Conservation (phyloP, 441 rosid genomes). For the Kokia cookei region DNA sequence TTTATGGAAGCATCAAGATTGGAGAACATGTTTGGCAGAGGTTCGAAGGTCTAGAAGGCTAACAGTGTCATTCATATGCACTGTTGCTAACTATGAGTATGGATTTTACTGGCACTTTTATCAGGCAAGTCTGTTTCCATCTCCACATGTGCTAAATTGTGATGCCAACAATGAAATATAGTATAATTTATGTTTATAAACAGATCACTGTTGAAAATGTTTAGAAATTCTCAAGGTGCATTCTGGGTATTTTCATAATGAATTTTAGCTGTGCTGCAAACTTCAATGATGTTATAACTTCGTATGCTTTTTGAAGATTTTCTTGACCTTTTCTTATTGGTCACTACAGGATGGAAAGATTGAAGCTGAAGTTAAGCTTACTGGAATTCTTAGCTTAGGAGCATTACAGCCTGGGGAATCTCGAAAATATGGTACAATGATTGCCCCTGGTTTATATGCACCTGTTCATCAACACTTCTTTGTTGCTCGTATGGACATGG, state of each 20-base stretch:
- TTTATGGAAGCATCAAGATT: constrained; percentile 56
- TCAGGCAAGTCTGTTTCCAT: constrained; percentile 29
- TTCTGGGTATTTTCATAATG: background rate
- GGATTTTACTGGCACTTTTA: constrained; percentile 54
- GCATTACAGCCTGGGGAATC: constrained; percentile 41
- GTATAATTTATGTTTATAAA: background rate
- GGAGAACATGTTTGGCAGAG: constrained; percentile 54
- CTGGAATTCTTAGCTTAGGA: constrained; percentile 46
- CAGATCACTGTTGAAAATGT: background rate
- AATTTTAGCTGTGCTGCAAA: background rate
- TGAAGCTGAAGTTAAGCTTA: constrained; percentile 50
- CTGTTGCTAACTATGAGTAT: constrained; percentile 51
- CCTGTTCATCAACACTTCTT: constrained; percentile 52
- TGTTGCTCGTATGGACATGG: constrained; percentile 51
- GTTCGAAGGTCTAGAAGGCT: constrained; percentile 45
- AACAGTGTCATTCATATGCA: constrained; percentile 39
- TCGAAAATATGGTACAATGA: constrained; percentile 44
- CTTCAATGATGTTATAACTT: background rate
- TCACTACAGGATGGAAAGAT: constrained; percentile 38
- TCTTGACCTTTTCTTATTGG: background rate
- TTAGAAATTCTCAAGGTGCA: background rate
- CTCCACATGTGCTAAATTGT: background rate
- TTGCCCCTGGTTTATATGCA: constrained; percentile 49
- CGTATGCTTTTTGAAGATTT: background rate
- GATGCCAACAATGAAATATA: background rate